phyloP scores from a whole-genome alignment of 2,329 filamentous ascomycete genomes.

The Piedraia hortae region DNA sequence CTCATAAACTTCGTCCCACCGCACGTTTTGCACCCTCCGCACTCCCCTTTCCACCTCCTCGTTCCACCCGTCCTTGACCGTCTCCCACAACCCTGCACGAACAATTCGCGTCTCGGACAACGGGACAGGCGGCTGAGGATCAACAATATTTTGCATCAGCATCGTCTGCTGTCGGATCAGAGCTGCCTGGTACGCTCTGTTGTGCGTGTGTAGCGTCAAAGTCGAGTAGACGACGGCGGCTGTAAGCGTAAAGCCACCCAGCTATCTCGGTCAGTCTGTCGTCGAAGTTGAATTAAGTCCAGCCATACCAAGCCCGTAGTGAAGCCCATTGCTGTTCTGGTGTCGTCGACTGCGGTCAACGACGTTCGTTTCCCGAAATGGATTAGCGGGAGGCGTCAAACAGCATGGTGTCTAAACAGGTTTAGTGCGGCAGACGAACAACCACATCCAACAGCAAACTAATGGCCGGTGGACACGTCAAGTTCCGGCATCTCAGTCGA shows the following conservation, averaged over 20 bases:
- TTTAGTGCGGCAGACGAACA: too few relatives aligned
- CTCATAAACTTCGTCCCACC: constrained; percentile 18
- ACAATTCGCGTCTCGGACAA: constrained; percentile 15
- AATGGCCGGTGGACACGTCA: constrained; percentile 69
- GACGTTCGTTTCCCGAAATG: neutral
- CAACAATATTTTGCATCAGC: constrained; percentile 18
- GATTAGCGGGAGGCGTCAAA: neutral
- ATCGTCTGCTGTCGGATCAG: constrained; percentile 20
- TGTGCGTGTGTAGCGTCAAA: constrained; percentile 18
- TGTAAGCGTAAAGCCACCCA: constrained; percentile 24
- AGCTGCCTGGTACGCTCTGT: constrained; percentile 18
- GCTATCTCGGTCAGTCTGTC: constrained; percentile 9
- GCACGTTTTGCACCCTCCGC: constrained; percentile 16
- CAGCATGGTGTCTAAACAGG: too few relatives aligned
- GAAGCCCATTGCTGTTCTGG: constrained; percentile 19
- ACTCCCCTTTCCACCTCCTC: constrained; percentile 18
- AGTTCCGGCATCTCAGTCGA: constrained; percentile 72
- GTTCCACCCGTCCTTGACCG: constrained; percentile 24
- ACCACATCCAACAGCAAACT: too few relatives aligned
- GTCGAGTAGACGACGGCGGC: constrained; percentile 17
- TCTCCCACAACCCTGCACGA: constrained; percentile 17
- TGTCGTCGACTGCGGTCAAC: neutral
- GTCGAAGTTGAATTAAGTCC: constrained; percentile 4
- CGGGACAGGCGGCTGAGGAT: constrained; percentile 15
- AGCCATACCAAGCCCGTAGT: constrained; percentile 25